These are phyloP conservation scores for Amanita brunnescens DNA, from an alignment of 768 basidiomycete genomes.

Conservation along the genomic window DNA sequence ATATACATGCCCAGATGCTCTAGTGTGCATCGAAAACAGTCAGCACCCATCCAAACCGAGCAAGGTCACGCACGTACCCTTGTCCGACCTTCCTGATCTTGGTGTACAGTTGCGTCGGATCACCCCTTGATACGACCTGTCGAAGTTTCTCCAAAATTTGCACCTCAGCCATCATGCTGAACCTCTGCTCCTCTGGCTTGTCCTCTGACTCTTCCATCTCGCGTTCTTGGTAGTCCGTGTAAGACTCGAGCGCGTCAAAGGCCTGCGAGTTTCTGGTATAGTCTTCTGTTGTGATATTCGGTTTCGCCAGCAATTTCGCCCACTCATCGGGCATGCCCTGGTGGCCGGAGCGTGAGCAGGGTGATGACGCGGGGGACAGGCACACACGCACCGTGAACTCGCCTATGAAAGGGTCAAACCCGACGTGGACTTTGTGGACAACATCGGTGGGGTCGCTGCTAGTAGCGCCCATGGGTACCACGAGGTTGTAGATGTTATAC, in stretches of 20 bases:
- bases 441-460: conserved; percentile 96
- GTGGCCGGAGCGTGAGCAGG: conserved; percentile 1
- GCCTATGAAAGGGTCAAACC: conserved; percentile 89
- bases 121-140: conserved; percentile 77
- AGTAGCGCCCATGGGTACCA: conserved; percentile 92
- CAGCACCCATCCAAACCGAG: conserved; percentile 11
- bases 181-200: conserved; percentile 76
- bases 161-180: conserved; percentile 93
- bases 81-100: conserved; percentile 99
- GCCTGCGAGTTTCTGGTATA: conserved; percentile 93
- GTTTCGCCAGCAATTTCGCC: conserved; percentile 94
- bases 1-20: conserved; percentile 96
- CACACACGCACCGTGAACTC: conserved; percentile 72
- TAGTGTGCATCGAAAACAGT: no score
- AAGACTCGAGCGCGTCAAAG: conserved; percentile 79
- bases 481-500: conserved; percentile 90
- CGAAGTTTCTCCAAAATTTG: conserved; percentile 98
- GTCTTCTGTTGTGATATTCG: conserved; percentile 96
- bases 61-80: conserved; percentile 53
- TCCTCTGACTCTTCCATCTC: conserved; percentile 78
- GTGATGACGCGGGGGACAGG: not conserved
- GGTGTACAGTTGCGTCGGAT: conserved; percentile 84
- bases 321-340: conserved; percentile 97
- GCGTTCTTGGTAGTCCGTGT: conserved; percentile 96
- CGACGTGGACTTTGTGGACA: conserved; percentile 97